Evolutionary conservation across 2,329 filamentous ascomycete species (phyloP).

Genomic region (Beauveria scarabaeidicola): DNA sequence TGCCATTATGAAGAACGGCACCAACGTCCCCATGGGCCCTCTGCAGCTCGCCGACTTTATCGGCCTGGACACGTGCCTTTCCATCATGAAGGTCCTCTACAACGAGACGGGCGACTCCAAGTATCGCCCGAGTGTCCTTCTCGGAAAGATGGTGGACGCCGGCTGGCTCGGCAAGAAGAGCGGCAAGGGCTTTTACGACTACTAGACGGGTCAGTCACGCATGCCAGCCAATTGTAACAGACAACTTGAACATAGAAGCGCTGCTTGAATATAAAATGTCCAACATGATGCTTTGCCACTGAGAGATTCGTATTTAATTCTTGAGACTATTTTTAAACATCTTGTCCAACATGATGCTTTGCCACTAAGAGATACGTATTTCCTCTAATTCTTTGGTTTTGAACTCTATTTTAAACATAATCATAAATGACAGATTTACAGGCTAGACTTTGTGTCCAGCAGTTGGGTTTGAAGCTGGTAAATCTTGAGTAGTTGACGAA

Average conservation of each 20-base stretch:
- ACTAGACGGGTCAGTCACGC: conserved; percentile 36
- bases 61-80: conserved; percentile 87
- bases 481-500: conserved; percentile 19
- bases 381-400: neutral
- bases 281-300: neutral
- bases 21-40: conserved; percentile 96
- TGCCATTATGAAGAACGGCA: conserved; percentile 98
- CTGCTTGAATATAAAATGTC: neutral
- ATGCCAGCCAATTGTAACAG: conserved; percentile 4
- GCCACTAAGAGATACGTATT: neutral
- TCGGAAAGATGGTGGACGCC: conserved; percentile 94
- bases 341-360: neutral
- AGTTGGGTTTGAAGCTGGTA: conserved; percentile 10
- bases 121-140: conserved; percentile 79
- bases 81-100: conserved; percentile 95
- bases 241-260: neutral
- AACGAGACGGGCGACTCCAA: conserved; percentile 90
- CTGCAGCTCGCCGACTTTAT: conserved; percentile 94
- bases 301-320: neutral
- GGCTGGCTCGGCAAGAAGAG: conserved; percentile 98
- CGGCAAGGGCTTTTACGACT: conserved; percentile 92
- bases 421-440: conserved; percentile 1
- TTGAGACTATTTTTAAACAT: neutral
- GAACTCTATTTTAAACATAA: neutral
- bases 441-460: conserved; percentile 1